A percentile compares a stretch with the other conserved stretches of the same genome.
Conservation (phyloP, 2,329 filamentous ascomycete species). For the Dendrostoma leiphaemia region DNA sequence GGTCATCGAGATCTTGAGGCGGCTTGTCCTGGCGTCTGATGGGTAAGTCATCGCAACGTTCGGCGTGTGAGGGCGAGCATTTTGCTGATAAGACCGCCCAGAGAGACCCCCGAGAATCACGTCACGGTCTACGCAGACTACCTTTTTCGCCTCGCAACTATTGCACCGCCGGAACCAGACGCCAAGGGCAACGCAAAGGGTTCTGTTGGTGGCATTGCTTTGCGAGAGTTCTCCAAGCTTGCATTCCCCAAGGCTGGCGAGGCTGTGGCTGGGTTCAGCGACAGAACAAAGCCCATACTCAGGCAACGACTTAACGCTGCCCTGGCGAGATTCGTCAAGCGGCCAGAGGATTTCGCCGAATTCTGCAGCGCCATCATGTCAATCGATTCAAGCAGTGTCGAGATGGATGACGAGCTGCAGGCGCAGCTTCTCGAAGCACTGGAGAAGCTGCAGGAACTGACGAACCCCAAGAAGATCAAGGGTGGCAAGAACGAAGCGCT, state of each 20-base stretch:
- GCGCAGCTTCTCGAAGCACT: slow-evolving; percentile 51
- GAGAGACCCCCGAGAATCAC: slow-evolving; percentile 29
- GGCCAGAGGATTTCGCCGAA: slow-evolving; percentile 49
- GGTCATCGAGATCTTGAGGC: slow-evolving; percentile 11
- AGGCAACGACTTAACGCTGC: slow-evolving; percentile 57
- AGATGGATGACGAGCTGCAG: slow-evolving; percentile 55
- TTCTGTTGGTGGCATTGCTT: slow-evolving; percentile 39
- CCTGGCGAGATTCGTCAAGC: slow-evolving; percentile 56
- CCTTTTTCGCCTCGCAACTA: slow-evolving; percentile 50
- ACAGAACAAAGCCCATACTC: slow-evolving; percentile 53
- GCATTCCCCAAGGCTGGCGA: slow-evolving; percentile 51
- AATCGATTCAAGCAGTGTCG: slow-evolving; percentile 47
- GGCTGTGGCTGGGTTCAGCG: slow-evolving; percentile 43
- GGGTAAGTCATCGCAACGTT: too few relatives aligned
- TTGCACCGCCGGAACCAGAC: slow-evolving; percentile 26
- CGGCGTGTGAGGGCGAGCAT: not conserved
- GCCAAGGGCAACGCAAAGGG: slow-evolving; percentile 28
- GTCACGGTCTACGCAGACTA: slow-evolving; percentile 54
- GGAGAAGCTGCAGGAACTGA: slow-evolving; percentile 50
- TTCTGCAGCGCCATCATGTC: slow-evolving; percentile 54
- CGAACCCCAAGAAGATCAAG: slow-evolving; percentile 38
- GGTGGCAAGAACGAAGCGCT: slow-evolving; percentile 37
- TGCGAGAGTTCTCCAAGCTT: slow-evolving; percentile 53
- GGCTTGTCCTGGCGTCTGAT: slow-evolving; percentile 27
- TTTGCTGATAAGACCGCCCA: not conserved